These are phyloP conservation scores for Polychaeton citri DNA, from an alignment of 2,329 filamentous ascomycete species.

Conservation along the genomic window DNA sequence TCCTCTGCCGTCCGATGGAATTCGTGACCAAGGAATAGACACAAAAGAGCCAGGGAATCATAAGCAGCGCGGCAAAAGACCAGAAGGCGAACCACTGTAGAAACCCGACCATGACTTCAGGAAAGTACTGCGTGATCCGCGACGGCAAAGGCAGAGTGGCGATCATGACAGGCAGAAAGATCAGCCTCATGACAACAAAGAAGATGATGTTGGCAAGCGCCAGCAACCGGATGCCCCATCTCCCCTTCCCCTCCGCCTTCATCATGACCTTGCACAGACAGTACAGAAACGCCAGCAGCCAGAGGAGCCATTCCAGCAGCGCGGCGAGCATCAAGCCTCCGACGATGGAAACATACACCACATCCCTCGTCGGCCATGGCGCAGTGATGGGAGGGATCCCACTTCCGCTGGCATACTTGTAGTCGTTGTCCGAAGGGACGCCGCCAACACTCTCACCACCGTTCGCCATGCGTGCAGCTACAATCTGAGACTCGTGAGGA, in stretches of 20 bases:
- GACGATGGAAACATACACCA: slow-evolving; percentile 71
- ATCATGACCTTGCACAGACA: slow-evolving; percentile 77
- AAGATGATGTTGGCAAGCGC: slow-evolving; percentile 60
- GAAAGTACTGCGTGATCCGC: slow-evolving; percentile 60
- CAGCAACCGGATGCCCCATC: slow-evolving; percentile 67
- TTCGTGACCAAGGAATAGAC: slow-evolving; percentile 84
- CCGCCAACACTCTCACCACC: background rate
- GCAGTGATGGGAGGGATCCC: background rate
- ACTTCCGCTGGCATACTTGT: background rate
- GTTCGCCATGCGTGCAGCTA: background rate
- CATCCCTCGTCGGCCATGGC: slow-evolving; percentile 39
- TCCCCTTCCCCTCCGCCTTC: slow-evolving; percentile 48
- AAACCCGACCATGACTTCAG: slow-evolving; percentile 50
- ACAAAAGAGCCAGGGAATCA: slow-evolving; percentile 84
- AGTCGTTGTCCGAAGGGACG: background rate
- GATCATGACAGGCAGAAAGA: slow-evolving; percentile 89
- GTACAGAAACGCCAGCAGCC: slow-evolving; percentile 87
- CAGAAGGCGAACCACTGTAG: slow-evolving; percentile 96
- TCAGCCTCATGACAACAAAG: slow-evolving; percentile 67
- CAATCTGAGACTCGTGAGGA: too few species aligned
- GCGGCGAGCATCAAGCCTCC: slow-evolving; percentile 73
- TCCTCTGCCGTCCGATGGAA: slow-evolving; percentile 65
- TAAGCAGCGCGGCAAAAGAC: slow-evolving; percentile 74
- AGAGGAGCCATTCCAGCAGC: slow-evolving; percentile 84
- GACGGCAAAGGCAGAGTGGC: slow-evolving; percentile 76